These are phyloP conservation scores for Russula earlei DNA, from an alignment of 768 basidiomycete species.

Conservation along the genomic window DNA sequence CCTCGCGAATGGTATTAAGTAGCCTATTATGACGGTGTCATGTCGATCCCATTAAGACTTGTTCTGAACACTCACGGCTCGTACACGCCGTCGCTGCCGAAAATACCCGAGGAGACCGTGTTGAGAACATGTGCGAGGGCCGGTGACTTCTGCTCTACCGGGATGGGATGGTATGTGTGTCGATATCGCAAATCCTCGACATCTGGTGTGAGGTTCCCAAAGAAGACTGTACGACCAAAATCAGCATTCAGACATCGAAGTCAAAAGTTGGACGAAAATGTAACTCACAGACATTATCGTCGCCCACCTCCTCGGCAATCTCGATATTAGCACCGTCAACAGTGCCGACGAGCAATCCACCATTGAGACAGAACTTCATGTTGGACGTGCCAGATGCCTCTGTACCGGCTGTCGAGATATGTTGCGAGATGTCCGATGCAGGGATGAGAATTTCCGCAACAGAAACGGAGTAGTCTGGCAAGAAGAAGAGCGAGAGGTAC, in stretches of 20 bases:
- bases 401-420: conserved; percentile 96
- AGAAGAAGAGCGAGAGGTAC: conserved; percentile 83
- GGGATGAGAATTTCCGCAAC: conserved; percentile 78
- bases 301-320: conserved; percentile 93
- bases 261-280: neutral
- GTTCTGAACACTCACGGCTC: conserved; percentile 56
- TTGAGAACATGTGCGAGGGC: conserved; percentile 72
- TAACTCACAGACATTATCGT: conserved; percentile 80
- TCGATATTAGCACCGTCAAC: conserved; percentile 94
- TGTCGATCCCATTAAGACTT: neutral
- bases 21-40: conserved; percentile 36
- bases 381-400: conserved; percentile 79
- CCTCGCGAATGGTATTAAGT: conserved; percentile 65
- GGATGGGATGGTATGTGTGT: conserved; percentile 74
- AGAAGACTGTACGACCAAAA: conserved; percentile 53
- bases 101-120: conserved; percentile 64
- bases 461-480: conserved; percentile 90
- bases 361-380: conserved; percentile 88
- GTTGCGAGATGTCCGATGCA: conserved; percentile 91
- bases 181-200: conserved; percentile 83
- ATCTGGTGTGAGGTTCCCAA: conserved; percentile 77
- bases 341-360: conserved; percentile 80
- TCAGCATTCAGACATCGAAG: neutral
- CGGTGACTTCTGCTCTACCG: conserved; percentile 77
- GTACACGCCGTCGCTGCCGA: conserved; percentile 75